Evolutionary conservation across 2,329 filamentous ascomycete species (phyloP), one percentile per base, ranked within the genome.

Genomic region (Neurospora crassa): DNA sequence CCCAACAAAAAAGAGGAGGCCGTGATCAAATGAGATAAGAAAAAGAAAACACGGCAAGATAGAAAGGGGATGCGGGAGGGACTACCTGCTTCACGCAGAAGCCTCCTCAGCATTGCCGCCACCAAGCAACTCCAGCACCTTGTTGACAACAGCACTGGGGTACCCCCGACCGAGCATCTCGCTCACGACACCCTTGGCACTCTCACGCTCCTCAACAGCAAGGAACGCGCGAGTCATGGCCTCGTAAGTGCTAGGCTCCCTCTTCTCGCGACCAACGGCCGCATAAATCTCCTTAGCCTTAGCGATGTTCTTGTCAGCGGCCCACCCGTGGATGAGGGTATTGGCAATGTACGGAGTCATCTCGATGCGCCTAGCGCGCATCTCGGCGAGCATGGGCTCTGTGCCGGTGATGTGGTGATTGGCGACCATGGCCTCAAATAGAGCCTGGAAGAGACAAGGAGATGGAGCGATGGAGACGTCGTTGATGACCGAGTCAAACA

Each of bases 341-440:
- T 99, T 99, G 78, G 96, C 96, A 79, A 99, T 98, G 83, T 99
- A 99, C 0, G 96, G 92, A 2, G 96, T 98, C 85, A 98, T 89
- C 77, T 94, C 91, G 12, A 99, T 90, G 45, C 89, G 83, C 72
- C 88, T 89, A 68, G 83, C 80, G 70, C 85, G 86, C 96, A 99
- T 98, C 76, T 92, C 86, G 29, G 83, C 82, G 20, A 98, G 87
- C 8, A 97, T 81, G 0, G 89, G 81, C 77, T 94, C 90, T 0
- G 93, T 95, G 73, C 91, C 90, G 40, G 85, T 84, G 63, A 97
- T 94, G 73, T 88, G 86, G 81, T 97, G 93, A 81, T 98, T 98
- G 79, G 95, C 95, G 68, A 98, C 96, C 90, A 98, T 95, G 20
- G 93, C 90, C 81, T 99, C 96, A 74, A 98, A 95, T n/a, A 98